Conservation (phyloP, 768 basidiomycete genomes). For the Pleurotus sapidus region DNA sequence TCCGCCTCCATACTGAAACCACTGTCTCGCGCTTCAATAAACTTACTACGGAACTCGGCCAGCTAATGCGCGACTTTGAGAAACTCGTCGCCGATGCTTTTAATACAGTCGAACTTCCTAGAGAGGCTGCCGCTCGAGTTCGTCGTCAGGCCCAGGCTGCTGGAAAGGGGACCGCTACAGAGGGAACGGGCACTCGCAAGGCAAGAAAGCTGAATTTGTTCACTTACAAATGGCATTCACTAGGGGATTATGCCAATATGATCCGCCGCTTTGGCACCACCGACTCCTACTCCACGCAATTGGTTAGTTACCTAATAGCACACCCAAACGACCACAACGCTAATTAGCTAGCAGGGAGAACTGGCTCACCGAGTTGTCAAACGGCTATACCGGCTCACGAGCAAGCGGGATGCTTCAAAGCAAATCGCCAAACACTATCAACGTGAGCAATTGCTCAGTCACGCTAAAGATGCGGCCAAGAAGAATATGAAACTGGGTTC, state of each 20-base stretch:
- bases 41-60: constrained; percentile 25
- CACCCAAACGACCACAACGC: no score
- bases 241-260: no score
- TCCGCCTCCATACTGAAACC: constrained; percentile 27
- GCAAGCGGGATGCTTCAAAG: constrained; percentile 21
- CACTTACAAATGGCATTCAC: no score
- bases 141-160: constrained; percentile 13
- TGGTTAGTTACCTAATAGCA: background rate
- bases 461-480: background rate
- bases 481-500: no score
- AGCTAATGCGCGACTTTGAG: constrained; percentile 19
- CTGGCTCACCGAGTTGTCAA: constrained; percentile 33
- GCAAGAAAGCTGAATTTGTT: background rate
- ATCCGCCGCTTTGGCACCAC: no score
- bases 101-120: constrained; percentile 20
- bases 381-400: constrained; percentile 26
- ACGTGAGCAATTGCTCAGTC: constrained; percentile 10
- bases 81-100: constrained; percentile 12
- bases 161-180: no score
- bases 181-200: no score
- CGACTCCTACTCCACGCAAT: no score
- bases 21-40: constrained; percentile 22
- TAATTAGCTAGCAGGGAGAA: constrained; percentile 26
- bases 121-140: constrained; percentile 19
- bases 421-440: constrained; percentile 22